Percentiles rank a stretch among this genome's conserved stretches.
These are phyloP conservation scores for Gossypium gossypioides DNA, from an alignment of 441 rosid genomes.

Conservation along the genomic window DNA sequence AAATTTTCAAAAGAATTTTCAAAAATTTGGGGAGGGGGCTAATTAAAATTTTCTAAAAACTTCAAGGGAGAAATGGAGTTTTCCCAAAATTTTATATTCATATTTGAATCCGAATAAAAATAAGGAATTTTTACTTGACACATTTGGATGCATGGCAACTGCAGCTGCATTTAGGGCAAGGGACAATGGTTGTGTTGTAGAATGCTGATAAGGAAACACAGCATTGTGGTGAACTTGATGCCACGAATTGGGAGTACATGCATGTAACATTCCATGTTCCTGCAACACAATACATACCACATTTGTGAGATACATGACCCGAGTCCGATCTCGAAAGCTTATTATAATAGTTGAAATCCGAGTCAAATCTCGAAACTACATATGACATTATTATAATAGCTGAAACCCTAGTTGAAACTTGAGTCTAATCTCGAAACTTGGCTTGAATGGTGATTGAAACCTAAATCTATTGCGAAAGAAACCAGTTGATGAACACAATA, in stretches of 20 bases:
- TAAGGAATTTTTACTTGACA: slow-evolving; percentile 27
- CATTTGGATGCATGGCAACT: slow-evolving; percentile 42
- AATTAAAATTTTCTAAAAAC: no score
- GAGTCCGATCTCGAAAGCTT: no score
- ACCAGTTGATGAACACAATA: no score
- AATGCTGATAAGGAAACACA: slow-evolving; percentile 82
- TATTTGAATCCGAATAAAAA: no score
- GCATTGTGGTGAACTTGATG: slow-evolving; percentile 59
- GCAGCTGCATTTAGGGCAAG: slow-evolving; percentile 76
- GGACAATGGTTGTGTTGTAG: slow-evolving; percentile 46
- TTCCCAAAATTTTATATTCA: neutral
- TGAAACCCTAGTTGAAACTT: neutral
- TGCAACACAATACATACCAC: slow-evolving; percentile 17
- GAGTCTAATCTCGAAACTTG: neutral
- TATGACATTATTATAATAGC: neutral
- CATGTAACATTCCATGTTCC: slow-evolving; percentile 71
- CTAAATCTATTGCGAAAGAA: no score
- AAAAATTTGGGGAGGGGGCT: no score
- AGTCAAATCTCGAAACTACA: no score
- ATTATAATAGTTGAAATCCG: no score
- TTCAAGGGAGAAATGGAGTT: neutral
- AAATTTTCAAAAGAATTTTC: no score
- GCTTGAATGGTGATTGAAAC: no score
- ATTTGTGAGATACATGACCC: no score
- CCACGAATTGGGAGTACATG: slow-evolving; percentile 48